phyloP scores from a whole-genome alignment of 1,284 basidiomycete species.

The Tilletiopsis washingtonensis region DNA sequence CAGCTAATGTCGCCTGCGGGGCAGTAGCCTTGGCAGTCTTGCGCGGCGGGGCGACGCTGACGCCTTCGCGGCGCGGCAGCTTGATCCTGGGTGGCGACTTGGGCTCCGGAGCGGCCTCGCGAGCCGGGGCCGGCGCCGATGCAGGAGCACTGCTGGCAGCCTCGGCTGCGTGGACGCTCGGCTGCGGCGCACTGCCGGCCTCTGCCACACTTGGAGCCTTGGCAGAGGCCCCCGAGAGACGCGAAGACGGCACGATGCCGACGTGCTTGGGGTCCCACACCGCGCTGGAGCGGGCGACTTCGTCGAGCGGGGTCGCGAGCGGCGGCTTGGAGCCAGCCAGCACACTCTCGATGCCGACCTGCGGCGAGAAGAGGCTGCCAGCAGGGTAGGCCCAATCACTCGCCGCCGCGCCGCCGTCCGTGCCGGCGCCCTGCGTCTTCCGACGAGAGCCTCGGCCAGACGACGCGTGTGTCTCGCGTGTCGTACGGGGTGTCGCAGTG shows the following conservation, averaged over 20 bases:
- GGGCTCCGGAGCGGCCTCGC: neutral
- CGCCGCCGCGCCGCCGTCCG: neutral
- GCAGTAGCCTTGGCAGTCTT: too few relatives aligned
- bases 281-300: neutral
- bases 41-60: neutral
- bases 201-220: neutral
- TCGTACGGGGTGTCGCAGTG: neutral
- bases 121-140: neutral
- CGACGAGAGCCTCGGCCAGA: too few relatives aligned
- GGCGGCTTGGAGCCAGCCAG: conserved; percentile 18
- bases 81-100: neutral
- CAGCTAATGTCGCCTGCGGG: too few relatives aligned
- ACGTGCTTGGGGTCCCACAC: neutral
- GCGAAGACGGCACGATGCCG: too few relatives aligned
- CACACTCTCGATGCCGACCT: conserved; percentile 31
- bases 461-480: too few relatives aligned
- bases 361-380: conserved; percentile 32
- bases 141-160: too few relatives aligned
- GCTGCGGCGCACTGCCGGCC: neutral
- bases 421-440: neutral
- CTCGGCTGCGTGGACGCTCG: neutral
- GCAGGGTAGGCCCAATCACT: conserved; percentile 10
- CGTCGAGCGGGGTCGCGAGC: conserved; percentile 17
- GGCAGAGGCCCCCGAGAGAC: too few relatives aligned
- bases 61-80: conserved; percentile 1